These are phyloP conservation scores for Verticillium albo-atrum DNA, from an alignment of 2,329 filamentous ascomycete species.

Conservation along the genomic window DNA sequence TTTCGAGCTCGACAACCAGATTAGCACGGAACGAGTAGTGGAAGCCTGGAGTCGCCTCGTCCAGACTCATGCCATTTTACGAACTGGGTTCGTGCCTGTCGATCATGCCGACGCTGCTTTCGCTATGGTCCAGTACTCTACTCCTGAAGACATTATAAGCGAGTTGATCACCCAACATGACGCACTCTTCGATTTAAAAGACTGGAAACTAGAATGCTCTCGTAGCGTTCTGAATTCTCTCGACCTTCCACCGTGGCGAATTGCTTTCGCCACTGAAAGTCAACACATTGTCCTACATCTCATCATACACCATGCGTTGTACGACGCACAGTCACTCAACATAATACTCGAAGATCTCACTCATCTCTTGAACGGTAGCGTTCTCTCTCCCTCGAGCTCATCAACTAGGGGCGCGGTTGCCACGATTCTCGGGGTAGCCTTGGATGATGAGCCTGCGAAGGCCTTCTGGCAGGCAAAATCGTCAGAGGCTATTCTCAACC, in stretches of 20 bases:
- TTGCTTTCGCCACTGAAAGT: slow-evolving; percentile 39
- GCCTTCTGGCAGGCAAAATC: slow-evolving; percentile 61
- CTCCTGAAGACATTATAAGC: slow-evolving; percentile 1
- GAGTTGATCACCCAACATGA: background rate
- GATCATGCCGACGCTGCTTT: slow-evolving; percentile 60
- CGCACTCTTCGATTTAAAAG: slow-evolving; percentile 21
- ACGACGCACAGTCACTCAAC: slow-evolving; percentile 74
- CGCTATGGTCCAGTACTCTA: slow-evolving; percentile 64
- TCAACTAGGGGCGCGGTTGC: slow-evolving; percentile 31
- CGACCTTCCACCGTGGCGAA: slow-evolving; percentile 58
- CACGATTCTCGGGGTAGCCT: slow-evolving; percentile 32
- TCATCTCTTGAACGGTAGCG: slow-evolving; percentile 16
- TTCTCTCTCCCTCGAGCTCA: background rate
- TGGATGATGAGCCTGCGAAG: slow-evolving; percentile 25
- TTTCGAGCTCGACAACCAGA: slow-evolving; percentile 39
- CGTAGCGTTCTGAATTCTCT: slow-evolving; percentile 35
- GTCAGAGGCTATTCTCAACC: slow-evolving; percentile 51
- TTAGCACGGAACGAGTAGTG: slow-evolving; percentile 37
- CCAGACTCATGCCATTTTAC: slow-evolving; percentile 63
- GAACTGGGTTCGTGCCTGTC: slow-evolving; percentile 66
- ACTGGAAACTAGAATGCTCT: slow-evolving; percentile 29
- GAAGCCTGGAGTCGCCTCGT: slow-evolving; percentile 56
- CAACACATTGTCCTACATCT: slow-evolving; percentile 33
- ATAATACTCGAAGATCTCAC: slow-evolving; percentile 58
- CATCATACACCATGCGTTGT: slow-evolving; percentile 73